A percentile compares a stretch with the other conserved stretches of the same genome.
These are phyloP conservation scores for Limnanthes douglasii DNA, from an alignment of 345 rosid species.

Conservation along the genomic window DNA sequence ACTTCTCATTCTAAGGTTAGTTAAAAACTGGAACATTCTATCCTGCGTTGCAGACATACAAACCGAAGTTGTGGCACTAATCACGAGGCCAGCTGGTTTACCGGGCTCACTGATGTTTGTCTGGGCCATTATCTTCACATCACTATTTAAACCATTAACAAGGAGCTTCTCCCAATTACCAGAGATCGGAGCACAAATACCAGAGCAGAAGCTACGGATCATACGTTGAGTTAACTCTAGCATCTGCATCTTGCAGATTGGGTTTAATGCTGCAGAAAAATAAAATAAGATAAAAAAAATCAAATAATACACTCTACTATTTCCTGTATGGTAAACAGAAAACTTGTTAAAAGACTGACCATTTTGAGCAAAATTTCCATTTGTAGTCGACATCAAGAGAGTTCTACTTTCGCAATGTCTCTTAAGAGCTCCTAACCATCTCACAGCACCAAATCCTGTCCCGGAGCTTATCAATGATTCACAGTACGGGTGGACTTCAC, in stretches of 20 bases:
- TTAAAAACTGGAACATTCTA: constrained; percentile 44
- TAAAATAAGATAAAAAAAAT: background rate
- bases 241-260: constrained; percentile 35
- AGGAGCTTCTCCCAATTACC: constrained; percentile 39
- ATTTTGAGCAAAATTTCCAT: no score
- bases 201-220: constrained; percentile 39
- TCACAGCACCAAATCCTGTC: constrained; percentile 37
- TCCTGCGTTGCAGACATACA: constrained; percentile 44
- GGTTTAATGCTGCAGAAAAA: no score
- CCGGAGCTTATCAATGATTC: constrained; percentile 27
- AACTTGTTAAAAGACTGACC: no score
- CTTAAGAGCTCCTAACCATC: constrained; percentile 43
- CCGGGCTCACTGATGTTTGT: constrained; percentile 27
- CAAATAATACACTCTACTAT: no score
- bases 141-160: constrained; percentile 24
- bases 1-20: constrained; percentile 27
- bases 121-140: constrained; percentile 35
- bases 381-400: constrained; percentile 17
- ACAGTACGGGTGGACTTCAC: constrained; percentile 26
- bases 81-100: constrained; percentile 33
- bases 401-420: constrained; percentile 33
- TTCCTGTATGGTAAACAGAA: no score
- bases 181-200: constrained; percentile 28
- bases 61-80: constrained; percentile 46
- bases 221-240: constrained; percentile 43